These are phyloP conservation scores for Saccharomycodes ludwigii DNA, from an alignment of 805 yeast genomes.

Conservation along the genomic window DNA sequence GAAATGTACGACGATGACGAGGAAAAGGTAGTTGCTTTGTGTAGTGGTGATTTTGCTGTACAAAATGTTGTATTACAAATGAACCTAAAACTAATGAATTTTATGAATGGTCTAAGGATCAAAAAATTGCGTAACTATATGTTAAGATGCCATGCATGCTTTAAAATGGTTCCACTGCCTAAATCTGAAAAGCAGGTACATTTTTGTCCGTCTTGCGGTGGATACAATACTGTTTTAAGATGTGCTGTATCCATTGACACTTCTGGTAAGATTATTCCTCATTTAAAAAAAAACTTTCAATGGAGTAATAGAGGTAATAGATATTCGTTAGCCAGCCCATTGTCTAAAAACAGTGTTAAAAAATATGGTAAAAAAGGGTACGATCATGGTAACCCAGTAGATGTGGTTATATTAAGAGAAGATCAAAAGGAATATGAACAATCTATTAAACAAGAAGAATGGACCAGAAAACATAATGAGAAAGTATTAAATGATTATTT, in stretches of 20 bases:
- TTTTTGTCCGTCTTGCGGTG: constrained; percentile 94
- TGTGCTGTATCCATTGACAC: constrained; percentile 82
- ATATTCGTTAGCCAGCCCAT: constrained; percentile 78
- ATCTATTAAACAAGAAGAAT: constrained; percentile 76
- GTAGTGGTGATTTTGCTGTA: constrained; percentile 95
- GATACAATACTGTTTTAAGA: constrained; percentile 66
- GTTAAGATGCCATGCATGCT: constrained; percentile 97
- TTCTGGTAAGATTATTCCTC: constrained; percentile 78
- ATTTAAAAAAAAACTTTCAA: constrained; percentile 80
- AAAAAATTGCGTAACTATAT: constrained; percentile 79
- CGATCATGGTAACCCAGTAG: constrained; percentile 57
- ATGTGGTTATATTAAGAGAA: constrained; percentile 56
- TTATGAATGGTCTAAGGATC: constrained; percentile 73
- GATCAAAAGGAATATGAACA: constrained; percentile 90
- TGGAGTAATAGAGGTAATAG: constrained; percentile 86
- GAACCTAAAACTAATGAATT: constrained; percentile 77
- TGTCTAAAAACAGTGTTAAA: constrained; percentile 61
- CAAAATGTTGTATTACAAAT: constrained; percentile 91
- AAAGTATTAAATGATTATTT: constrained; percentile 79
- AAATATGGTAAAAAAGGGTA: constrained; percentile 68
- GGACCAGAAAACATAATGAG: constrained; percentile 80
- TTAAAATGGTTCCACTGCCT: constrained; percentile 66
- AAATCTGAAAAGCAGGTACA: constrained; percentile 67
- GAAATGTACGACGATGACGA: constrained; percentile 25
- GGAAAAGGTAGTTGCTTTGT: constrained; percentile 64